phyloP scores from a whole-genome alignment of 805 yeast genomes.

The Kuraishia floccosa region DNA sequence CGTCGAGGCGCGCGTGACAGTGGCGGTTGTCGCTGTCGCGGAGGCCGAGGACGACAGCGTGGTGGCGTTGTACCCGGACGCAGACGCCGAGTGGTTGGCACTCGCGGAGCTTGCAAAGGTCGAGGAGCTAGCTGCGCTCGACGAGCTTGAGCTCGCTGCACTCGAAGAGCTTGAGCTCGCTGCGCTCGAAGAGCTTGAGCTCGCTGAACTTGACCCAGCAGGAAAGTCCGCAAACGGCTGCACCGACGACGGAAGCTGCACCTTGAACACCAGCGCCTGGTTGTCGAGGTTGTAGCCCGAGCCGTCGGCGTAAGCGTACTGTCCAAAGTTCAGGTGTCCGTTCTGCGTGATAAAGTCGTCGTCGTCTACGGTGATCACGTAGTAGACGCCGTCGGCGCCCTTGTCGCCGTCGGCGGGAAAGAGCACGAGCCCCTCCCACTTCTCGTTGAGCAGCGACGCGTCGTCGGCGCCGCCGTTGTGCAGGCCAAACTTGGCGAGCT shows the following conservation, averaged over 20 bases:
- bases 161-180: slow-evolving; percentile 3
- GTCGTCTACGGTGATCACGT: slow-evolving; percentile 14
- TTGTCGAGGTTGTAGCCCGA: slow-evolving; percentile 15
- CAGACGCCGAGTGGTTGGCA: too few relatives aligned
- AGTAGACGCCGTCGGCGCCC: slow-evolving; percentile 18
- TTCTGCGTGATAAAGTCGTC: slow-evolving; percentile 19
- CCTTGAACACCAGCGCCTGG: slow-evolving; percentile 17
- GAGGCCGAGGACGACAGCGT: too few relatives aligned
- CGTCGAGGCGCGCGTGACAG: too few relatives aligned
- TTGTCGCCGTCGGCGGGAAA: slow-evolving; percentile 12
- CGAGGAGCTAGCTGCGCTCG: too few relatives aligned
- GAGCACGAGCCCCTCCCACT: slow-evolving; percentile 20
- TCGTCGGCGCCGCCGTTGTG: slow-evolving; percentile 20
- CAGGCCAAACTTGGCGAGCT: slow-evolving; percentile 17
- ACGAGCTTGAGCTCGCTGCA: slow-evolving; percentile 2
- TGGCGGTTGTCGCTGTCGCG: too few relatives aligned
- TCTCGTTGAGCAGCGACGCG: slow-evolving; percentile 14
- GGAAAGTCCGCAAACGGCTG: neutral
- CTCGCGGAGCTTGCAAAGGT: too few relatives aligned
- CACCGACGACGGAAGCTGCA: slow-evolving; percentile 12
- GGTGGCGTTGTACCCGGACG: too few relatives aligned
- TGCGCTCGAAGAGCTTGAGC: slow-evolving; percentile 2
- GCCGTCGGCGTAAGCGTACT: slow-evolving; percentile 11
- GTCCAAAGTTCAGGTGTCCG: slow-evolving; percentile 15
- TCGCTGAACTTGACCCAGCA: slow-evolving; percentile 2